Base-by-base conservation (phyloP, 352 stramenopile genomes). In the Thalassiosira ordinaria region DNA sequence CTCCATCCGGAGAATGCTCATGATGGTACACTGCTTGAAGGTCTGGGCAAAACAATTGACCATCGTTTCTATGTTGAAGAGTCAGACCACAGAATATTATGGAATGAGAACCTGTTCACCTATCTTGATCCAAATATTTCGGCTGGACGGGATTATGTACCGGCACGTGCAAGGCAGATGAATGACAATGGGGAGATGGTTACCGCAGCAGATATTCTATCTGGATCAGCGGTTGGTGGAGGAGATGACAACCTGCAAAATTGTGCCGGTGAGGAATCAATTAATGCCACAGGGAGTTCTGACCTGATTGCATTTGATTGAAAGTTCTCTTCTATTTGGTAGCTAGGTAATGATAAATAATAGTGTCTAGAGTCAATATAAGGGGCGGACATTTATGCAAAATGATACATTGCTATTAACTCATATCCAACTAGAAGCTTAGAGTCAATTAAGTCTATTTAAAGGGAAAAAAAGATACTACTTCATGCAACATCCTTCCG, bases 31-130 rank as follows among this genome's bases (percentile, higher is more conserved):
- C 61, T 85, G 18, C 57, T 85, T 29, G 77, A 81, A 69, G 77
- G 77, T 49, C n/a, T 85, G 20, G 65, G 67, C 5, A 86, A 86
- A 70, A 82, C 74, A 14, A 77, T 91, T 22, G 86, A 91, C 75
- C 78, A 84, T 73, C 59, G 87, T 62, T 92, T 92, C 81, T 92
- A 87, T 62, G 82, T 92, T 2, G 67, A 86, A 52, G 83, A 87
- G 60, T 87, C 74, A 39, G 85, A 92, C 74, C 87, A 92, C 75
- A 55, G 82, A 62, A 51, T 11, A 33, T 69, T 92, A 41, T 92
- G 87, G 87, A 92, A 92, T 69, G 60, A 88, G 22, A 66, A 82
- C 37, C 71, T 85, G 52, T 39, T 64, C 35, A 81, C 72, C 20
- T 82, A 73, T 57, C 33, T 73, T 13, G 69, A 80, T 60, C n/a